Evolutionary conservation across 805 yeast genomes (phyloP).

Genomic region (Wickerhamiella shivajii): DNA sequence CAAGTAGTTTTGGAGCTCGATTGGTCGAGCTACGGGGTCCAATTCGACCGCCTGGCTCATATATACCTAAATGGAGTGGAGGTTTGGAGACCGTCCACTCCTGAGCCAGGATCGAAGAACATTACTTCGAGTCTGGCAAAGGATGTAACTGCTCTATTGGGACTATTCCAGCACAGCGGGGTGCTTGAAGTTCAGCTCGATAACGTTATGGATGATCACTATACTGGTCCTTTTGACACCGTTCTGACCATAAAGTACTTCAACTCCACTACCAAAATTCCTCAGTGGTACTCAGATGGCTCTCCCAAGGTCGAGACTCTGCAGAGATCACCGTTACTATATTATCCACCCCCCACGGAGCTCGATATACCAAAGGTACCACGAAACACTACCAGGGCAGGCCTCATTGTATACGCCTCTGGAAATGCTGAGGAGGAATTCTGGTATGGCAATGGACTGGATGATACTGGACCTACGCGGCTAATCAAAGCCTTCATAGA

Average conservation of each 20-base stretch:
- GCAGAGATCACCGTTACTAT: slow-evolving; percentile 3
- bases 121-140: slow-evolving; percentile 39
- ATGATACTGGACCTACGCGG: slow-evolving; percentile 26
- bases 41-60: slow-evolving; percentile 28
- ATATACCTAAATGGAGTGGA: slow-evolving; percentile 41
- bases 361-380: slow-evolving; percentile 24
- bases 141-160: slow-evolving; percentile 45
- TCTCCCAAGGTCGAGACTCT: slow-evolving; percentile 10
- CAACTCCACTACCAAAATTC: slow-evolving; percentile 16
- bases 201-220: slow-evolving; percentile 35
- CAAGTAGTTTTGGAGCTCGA: slow-evolving; percentile 26
- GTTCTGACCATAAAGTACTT: slow-evolving; percentile 39
- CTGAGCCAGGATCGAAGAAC: slow-evolving; percentile 46
- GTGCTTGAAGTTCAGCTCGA: slow-evolving; percentile 45
- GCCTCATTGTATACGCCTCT: slow-evolving; percentile 44
- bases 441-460: slow-evolving; percentile 41
- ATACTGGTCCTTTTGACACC: slow-evolving; percentile 49
- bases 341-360: slow-evolving; percentile 3
- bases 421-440: slow-evolving; percentile 76
- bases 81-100: slow-evolving; percentile 65
- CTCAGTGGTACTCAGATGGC: slow-evolving; percentile 11
- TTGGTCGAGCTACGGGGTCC: slow-evolving; percentile 23
- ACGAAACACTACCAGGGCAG: slow-evolving; percentile 43
- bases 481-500: slow-evolving; percentile 47
- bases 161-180: slow-evolving; percentile 32